These are phyloP conservation scores for Sicyos baderoa DNA, from an alignment of 306 rosid species.

Conservation along the genomic window DNA sequence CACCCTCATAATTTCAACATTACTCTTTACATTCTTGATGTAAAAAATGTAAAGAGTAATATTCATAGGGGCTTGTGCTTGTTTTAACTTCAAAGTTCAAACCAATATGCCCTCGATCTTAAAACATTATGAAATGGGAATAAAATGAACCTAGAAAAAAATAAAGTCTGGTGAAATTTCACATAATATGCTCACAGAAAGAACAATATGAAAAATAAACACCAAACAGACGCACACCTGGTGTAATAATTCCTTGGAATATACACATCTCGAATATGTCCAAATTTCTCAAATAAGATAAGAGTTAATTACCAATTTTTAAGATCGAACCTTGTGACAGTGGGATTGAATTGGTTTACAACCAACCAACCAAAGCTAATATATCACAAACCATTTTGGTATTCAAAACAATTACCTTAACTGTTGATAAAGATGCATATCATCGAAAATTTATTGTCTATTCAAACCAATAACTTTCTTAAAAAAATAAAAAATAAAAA, in stretches of 20 bases:
- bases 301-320: no score
- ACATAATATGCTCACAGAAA: no score
- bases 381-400: no score
- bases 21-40: conserved; percentile 54
- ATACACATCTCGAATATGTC: conserved; percentile 85
- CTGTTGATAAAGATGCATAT: conserved; percentile 7
- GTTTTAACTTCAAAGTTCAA: conserved; percentile 89
- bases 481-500: no score
- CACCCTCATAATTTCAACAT: conserved; percentile 48
- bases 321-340: no score
- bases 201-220: neutral
- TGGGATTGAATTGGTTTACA: no score
- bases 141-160: no score
- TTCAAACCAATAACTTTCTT: neutral
- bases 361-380: no score
- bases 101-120: conserved; percentile 80
- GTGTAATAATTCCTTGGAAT: conserved; percentile 90
- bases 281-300: conserved; percentile 72
- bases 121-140: neutral
- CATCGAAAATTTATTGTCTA: neutral
- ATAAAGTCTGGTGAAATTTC: no score
- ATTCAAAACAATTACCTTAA: neutral
- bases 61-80: conserved; percentile 88
- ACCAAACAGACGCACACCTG: conserved; percentile 44
- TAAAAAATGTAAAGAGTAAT: conserved; percentile 70